A percentile compares a stretch with the other conserved stretches of the same genome.
phyloP scores from a whole-genome alignment of 2,329 filamentous ascomycete genomes.

The Akanthomyces lecanii region DNA sequence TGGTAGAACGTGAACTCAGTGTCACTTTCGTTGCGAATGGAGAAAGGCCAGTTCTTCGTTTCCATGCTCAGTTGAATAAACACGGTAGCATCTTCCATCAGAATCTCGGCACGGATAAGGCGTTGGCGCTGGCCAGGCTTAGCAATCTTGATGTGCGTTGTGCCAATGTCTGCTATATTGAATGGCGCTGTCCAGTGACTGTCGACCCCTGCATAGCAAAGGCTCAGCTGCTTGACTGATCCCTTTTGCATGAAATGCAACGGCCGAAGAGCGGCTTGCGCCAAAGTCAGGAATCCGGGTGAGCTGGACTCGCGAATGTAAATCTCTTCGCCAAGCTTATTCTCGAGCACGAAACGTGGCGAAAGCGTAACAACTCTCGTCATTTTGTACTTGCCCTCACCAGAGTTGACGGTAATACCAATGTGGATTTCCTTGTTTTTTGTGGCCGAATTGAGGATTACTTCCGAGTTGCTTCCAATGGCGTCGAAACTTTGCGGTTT shows the following conservation, averaged over 20 bases:
- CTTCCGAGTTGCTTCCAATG: constrained; percentile 87
- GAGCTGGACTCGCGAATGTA: constrained; percentile 90
- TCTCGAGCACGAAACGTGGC: constrained; percentile 89
- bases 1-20: constrained; percentile 96
- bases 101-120: constrained; percentile 79
- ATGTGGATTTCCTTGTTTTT: constrained; percentile 81
- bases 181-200: constrained; percentile 98
- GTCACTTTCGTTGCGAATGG: constrained; percentile 97
- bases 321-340: constrained; percentile 83
- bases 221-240: constrained; percentile 78
- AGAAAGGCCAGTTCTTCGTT: constrained; percentile 95
- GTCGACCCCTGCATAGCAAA: constrained; percentile 90
- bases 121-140: constrained; percentile 86
- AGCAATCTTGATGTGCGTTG: constrained; percentile 87
- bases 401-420: constrained; percentile 82
- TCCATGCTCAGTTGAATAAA: constrained; percentile 90
- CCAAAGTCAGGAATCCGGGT: constrained; percentile 74
- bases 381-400: constrained; percentile 96
- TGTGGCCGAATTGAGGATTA: constrained; percentile 70
- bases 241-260: constrained; percentile 85
- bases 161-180: constrained; percentile 93
- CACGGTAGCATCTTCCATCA: constrained; percentile 90
- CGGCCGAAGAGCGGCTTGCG: constrained; percentile 74
- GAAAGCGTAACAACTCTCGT: constrained; percentile 92
- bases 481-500: constrained; percentile 97